These are phyloP conservation scores for Talaromyces albobiverticillius DNA, from an alignment of 2,329 filamentous ascomycete species.

Conservation along the genomic window DNA sequence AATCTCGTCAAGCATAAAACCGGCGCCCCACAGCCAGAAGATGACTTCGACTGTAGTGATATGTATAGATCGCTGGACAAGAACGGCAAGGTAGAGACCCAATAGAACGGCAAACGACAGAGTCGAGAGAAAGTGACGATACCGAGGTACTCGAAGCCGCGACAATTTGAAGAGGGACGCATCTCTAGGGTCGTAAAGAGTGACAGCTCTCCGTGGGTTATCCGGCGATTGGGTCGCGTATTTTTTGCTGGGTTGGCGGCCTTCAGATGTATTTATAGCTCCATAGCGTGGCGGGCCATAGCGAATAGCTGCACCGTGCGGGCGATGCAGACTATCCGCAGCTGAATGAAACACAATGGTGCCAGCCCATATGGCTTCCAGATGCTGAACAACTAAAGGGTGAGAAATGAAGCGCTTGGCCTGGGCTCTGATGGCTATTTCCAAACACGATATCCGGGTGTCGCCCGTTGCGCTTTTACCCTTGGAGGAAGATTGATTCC, in stretches of 20 bases:
- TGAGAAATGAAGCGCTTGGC: constrained; percentile 91
- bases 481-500: constrained; percentile 30
- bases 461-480: constrained; percentile 54
- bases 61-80: constrained; percentile 68
- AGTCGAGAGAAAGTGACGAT: constrained; percentile 86
- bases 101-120: constrained; percentile 82
- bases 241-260: neutral
- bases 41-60: constrained; percentile 83
- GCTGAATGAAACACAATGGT: constrained; percentile 91
- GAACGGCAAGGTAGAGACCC: constrained; percentile 78
- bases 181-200: constrained; percentile 84
- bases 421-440: constrained; percentile 88
- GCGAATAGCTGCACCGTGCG: constrained; percentile 29
- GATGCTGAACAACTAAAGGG: constrained; percentile 84
- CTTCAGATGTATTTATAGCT: constrained; percentile 15
- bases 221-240: constrained; percentile 12
- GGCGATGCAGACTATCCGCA: constrained; percentile 77
- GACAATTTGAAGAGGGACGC: constrained; percentile 91
- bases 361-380: constrained; percentile 97
- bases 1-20: constrained; percentile 94
- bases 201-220: constrained; percentile 65
- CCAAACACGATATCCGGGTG: constrained; percentile 82
- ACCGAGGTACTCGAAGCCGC: constrained; percentile 82
- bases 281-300: constrained; percentile 25
- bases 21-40: constrained; percentile 97